Percentiles rank a stretch among this genome's conserved stretches.
phyloP scores from a whole-genome alignment of 345 rosid species.

The Moricandia arvensis region DNA sequence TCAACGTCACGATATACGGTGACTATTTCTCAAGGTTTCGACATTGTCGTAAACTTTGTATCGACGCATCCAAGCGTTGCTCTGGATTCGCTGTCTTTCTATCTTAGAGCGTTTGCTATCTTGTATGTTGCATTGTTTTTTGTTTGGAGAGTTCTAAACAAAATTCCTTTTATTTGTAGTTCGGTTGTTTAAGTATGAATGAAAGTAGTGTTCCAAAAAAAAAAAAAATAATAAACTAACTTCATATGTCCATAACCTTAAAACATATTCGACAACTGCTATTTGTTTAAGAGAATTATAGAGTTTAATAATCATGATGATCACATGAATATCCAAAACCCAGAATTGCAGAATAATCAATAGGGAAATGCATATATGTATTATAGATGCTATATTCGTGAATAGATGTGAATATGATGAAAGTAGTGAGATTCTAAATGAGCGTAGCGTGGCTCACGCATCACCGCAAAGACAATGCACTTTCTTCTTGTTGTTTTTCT shows the following conservation, averaged over 20 bases:
- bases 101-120: no score
- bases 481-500: constrained; percentile 17
- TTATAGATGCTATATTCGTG: constrained; percentile 6
- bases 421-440: constrained; percentile 30
- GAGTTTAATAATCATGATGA: constrained; percentile 4
- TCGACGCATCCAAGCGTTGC: no score
- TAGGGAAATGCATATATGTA: not conserved
- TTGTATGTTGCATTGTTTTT: no score
- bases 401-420: constrained; percentile 27
- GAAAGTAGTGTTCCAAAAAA: no score
- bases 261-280: constrained; percentile 18
- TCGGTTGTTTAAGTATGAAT: no score
- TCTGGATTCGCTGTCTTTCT: no score
- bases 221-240: no score
- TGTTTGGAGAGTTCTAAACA: no score
- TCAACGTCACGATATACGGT: no score
- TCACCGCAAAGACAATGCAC: constrained; percentile 24
- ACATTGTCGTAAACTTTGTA: no score
- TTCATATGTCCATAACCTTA: constrained; percentile 15
- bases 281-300: not conserved
- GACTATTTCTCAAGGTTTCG: no score
- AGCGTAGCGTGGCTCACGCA: constrained; percentile 26
- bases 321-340: constrained; percentile 32
- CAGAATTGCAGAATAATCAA: constrained; percentile 4
- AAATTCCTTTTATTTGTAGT: no score